These are phyloP conservation scores for Rachicladosporium sp. DNA, from an alignment of 2,329 filamentous ascomycete species.

Conservation along the genomic window DNA sequence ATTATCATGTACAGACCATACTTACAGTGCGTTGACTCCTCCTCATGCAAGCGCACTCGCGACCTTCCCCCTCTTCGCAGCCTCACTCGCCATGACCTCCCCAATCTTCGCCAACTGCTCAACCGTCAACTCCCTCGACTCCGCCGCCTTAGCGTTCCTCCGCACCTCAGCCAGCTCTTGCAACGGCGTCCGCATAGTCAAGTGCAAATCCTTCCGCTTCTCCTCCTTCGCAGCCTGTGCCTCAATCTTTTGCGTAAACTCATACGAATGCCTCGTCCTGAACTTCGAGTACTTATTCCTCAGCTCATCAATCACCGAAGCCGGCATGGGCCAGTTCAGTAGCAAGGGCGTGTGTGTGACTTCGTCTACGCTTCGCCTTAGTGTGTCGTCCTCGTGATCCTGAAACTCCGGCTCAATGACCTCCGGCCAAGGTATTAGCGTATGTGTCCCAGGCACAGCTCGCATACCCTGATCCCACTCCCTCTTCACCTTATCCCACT, in stretches of 20 bases:
- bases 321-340: conserved; percentile 64
- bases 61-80: conserved; percentile 2
- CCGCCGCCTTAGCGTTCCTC: conserved; percentile 26
- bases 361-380: conserved; percentile 61
- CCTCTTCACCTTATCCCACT: conserved; percentile 29
- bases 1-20: too few relatives aligned
- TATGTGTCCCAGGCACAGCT: conserved; percentile 57
- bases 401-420: conserved; percentile 32
- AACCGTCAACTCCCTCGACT: conserved; percentile 24
- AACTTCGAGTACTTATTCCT: conserved; percentile 72
- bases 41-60: background rate
- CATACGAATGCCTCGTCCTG: conserved; percentile 65
- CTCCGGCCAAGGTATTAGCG: conserved; percentile 65
- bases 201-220: conserved; percentile 28
- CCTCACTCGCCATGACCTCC: conserved; percentile 24
- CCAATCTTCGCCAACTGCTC: conserved; percentile 31
- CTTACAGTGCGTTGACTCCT: too few relatives aligned
- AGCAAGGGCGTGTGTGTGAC: conserved; percentile 69
- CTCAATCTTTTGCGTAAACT: conserved; percentile 55
- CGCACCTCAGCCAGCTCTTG: conserved; percentile 30
- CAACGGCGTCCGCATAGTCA: conserved; percentile 35
- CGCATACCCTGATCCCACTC: conserved; percentile 32
- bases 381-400: conserved; percentile 56
- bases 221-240: conserved; percentile 42
- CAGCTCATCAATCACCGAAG: conserved; percentile 70